These are phyloP conservation scores for Mucor piriformis DNA, from an alignment of 371 early-diverging fungal genomes.

Conservation along the genomic window DNA sequence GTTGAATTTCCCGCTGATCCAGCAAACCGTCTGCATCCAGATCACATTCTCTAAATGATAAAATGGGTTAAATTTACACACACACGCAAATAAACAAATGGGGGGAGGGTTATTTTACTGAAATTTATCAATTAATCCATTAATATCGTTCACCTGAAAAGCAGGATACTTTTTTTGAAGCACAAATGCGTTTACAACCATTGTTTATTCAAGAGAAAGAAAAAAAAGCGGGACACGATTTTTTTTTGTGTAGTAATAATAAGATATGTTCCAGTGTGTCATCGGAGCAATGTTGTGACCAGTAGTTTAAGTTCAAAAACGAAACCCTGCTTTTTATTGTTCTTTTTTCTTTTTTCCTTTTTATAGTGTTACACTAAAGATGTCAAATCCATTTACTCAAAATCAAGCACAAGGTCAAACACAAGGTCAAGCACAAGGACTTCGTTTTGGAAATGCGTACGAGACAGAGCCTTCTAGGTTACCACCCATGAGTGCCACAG, in stretches of 20 bases:
- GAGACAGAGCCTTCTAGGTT: slow-evolving; percentile 13
- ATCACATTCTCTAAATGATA: slow-evolving; percentile 56
- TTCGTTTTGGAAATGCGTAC: slow-evolving; percentile 21
- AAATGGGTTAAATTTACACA: neutral
- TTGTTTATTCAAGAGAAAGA: slow-evolving; percentile 4
- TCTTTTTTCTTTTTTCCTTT: neutral
- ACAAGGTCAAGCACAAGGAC: slow-evolving; percentile 1
- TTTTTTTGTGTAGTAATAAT: neutral
- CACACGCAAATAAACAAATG: neutral
- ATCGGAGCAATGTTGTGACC: slow-evolving; percentile 4
- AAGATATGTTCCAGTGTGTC: neutral
- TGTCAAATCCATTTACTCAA: slow-evolving; percentile 20
- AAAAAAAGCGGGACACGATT: neutral
- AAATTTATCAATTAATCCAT: slow-evolving; percentile 56
- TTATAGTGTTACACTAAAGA: slow-evolving; percentile 5
- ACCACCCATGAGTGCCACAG: slow-evolving; percentile 14
- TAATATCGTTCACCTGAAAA: slow-evolving; percentile 53
- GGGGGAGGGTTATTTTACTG: slow-evolving; percentile 35
- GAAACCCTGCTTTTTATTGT: neutral
- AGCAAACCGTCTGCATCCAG: slow-evolving; percentile 70
- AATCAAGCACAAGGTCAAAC: slow-evolving; percentile 16
- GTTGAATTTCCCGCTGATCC: slow-evolving; percentile 65
- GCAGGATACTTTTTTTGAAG: slow-evolving; percentile 60
- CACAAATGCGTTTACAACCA: slow-evolving; percentile 37
- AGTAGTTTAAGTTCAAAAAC: neutral